phyloP scores from a whole-genome alignment of 129 eudicot genomes.

The Apium graveolens region DNA sequence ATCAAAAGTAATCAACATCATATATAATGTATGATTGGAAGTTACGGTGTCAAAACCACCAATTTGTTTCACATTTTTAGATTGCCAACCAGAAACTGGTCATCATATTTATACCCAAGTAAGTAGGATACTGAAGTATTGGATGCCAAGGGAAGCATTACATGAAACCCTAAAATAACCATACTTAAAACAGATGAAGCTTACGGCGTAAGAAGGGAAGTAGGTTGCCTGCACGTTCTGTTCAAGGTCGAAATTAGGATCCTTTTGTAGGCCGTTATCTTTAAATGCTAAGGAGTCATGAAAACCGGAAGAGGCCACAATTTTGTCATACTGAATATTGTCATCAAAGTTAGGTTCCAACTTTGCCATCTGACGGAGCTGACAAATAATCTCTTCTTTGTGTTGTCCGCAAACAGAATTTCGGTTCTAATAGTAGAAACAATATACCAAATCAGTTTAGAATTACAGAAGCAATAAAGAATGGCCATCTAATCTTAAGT shows the following conservation, averaged over 20 bases:
- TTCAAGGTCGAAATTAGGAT: slow-evolving; percentile 15
- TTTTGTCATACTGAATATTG: slow-evolving; percentile 17
- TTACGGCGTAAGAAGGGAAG: slow-evolving; percentile 41
- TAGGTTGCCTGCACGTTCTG: slow-evolving; percentile 24
- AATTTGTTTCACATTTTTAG: background rate
- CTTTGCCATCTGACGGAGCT: slow-evolving; percentile 74
- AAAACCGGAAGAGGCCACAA: slow-evolving; percentile 24
- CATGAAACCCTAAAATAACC: background rate
- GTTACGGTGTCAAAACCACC: background rate
- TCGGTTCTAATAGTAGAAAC: slow-evolving; percentile 46
- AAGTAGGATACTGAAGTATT: background rate
- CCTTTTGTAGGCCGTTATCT: slow-evolving; percentile 13
- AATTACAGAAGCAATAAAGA: background rate
- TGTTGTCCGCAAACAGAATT: slow-evolving; percentile 66
- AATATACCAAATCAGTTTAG: background rate
- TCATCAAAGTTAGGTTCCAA: slow-evolving; percentile 34
- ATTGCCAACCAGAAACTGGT: background rate
- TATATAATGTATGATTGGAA: no score
- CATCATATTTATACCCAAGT: background rate
- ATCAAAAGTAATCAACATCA: background rate
- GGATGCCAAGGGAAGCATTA: background rate
- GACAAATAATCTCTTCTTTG: slow-evolving; percentile 64
- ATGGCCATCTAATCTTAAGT: background rate
- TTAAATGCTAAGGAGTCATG: slow-evolving; percentile 18
- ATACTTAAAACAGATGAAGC: background rate